Base-by-base conservation (phyloP, 2,329 filamentous ascomycete genomes). In the Achaetomium macrosporum region DNA sequence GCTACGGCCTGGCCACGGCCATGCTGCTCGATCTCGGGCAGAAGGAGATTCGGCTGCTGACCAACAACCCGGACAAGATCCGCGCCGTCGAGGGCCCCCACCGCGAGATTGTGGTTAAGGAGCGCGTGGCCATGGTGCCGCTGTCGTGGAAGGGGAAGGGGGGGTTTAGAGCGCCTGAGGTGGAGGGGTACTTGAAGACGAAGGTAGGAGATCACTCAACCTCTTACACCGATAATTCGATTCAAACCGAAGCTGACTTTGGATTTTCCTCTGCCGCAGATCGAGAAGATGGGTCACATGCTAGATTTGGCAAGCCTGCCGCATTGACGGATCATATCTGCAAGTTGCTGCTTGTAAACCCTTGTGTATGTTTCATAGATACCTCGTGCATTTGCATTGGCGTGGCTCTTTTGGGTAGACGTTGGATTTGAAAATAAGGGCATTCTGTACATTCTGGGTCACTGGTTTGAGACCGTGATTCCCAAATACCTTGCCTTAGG, bases 11-110 rank as follows among this genome's bases (percentile, higher is more conserved):
- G n/a, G 93, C 93, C 2, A 99, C 93, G 1, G 91, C 92, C 0
- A 97, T 99, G 79, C 75, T 99, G 50, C 76, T 84, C 56, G 93
- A 99, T 71, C 73, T 99, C 30, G 91, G 89, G 0, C 79, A 95
- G 61, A 69, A 73, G 12, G 87, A 91, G 29, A 84, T 97, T 49
- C 78, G 88, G 35, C 73, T 99, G 47, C 73, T 99, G 62, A 99
- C 93, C 10, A 99, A 99, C 68, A 99, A 99, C 64, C 93, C 93
- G 0, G 93, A 99, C 63, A 99, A 99, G 74, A 88, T 99, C 40
- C 78, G 90, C 15, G 93, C 93, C 0, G 88, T 99, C 0, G 93
- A 99, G 68, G 93, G 93, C 0, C 91, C 91, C 0, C 88, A 88
- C 59, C 76, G 90, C 11, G 92, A 99, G 71, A 78, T 99, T 12